These are phyloP conservation scores for Isochrysis galbana DNA, from an alignment of 78 protist species.

Conservation along the genomic window DNA sequence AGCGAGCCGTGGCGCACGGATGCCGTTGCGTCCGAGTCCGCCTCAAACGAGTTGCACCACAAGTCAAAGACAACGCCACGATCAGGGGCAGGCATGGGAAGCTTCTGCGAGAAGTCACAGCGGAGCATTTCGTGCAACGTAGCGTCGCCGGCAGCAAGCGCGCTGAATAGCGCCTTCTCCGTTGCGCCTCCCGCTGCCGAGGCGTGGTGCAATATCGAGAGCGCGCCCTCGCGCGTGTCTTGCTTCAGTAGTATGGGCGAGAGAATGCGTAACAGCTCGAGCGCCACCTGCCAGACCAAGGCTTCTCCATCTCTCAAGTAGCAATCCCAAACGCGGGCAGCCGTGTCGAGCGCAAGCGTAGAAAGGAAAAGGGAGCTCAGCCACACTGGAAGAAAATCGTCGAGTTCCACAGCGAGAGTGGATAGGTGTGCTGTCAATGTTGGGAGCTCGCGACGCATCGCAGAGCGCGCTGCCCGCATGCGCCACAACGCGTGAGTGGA, in stretches of 20 bases:
- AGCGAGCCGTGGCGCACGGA: too few species aligned
- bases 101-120: not conserved
- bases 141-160: not conserved
- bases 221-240: not conserved
- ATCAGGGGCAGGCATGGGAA: not conserved
- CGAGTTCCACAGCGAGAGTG: not conserved
- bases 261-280: slow-evolving; percentile 7
- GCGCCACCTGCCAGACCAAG: not conserved
- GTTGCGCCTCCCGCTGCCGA: not conserved
- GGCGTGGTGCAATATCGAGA: not conserved
- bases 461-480: not conserved
- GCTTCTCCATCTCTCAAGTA: slow-evolving; percentile 7
- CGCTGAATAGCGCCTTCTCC: not conserved
- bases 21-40: not conserved
- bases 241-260: not conserved
- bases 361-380: not conserved
- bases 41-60: not conserved
- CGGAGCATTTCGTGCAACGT: not conserved
- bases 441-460: not conserved
- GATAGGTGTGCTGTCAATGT: not conserved
- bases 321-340: slow-evolving; percentile 18
- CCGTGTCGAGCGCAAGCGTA: not conserved
- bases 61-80: not conserved
- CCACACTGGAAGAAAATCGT: not conserved
- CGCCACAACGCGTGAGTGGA: not conserved